Base-by-base conservation (phyloP, 192 early-diverging fungal species). In the Umbelopsis isabellina region DNA sequence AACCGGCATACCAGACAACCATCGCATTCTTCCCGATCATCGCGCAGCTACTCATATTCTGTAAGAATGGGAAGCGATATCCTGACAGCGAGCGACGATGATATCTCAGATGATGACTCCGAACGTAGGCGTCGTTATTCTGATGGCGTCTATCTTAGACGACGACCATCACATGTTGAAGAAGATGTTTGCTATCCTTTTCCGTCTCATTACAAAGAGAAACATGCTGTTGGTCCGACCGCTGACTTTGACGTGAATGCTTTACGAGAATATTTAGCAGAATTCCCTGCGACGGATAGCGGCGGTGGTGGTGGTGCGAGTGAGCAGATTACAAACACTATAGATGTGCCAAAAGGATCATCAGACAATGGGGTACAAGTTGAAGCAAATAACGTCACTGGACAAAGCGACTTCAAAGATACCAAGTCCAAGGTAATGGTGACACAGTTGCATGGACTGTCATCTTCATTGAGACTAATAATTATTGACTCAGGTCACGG, bases 101-200 rank as follows among this genome's bases (percentile, higher is more conserved):
- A 37, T 35, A 2, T 7, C 2, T 27, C 9, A 15, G 30, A 61
- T 16, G 2, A 61, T 61, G 55, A 61, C 9, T 61, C 55, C 55
- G 55, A 61, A 41, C 10, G 10, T 6, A 41, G 37, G 37, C 33
- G 30, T 35, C 18, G 30, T n/a, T 30, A 21, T 20, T 12, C 55
- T 3, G 55, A 61, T 7, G 51, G 51, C 2, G 22, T 5, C 5
- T 30, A 25, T 35, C 16, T 16, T 33, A 35, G 16, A 61, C 25
- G 52, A 23, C 21, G 55, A 35, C 20, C 65, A 21, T 66, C 65
- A 15, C 41, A 66, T 44, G 46, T 46, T 2, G 65, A 66, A 30
- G 65, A 66, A 25, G 65, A 66, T 66, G 65, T 66, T 13, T 66
- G 65, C 46, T 66, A 47, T 66, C 65, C 65, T 3, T 66, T 66